Evolutionary conservation across 192 early-diverging fungal species (phyloP), one percentile per base, ranked within the genome.

Genomic region (Gonapodya prolifera): DNA sequence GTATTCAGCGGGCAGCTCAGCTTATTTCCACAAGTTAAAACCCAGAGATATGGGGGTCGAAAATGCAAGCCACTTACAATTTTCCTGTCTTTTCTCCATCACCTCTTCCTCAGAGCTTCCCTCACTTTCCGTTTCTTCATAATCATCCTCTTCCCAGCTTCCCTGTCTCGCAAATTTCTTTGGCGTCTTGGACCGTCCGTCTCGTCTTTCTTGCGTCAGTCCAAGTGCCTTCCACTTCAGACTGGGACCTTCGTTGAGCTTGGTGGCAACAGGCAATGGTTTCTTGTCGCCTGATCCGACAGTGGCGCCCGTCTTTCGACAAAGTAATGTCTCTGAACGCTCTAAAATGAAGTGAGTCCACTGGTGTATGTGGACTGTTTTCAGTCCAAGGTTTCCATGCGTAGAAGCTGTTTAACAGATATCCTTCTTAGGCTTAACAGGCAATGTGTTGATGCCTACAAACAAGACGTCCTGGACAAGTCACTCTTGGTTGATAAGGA

Each of bases 1-100:
- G 79, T 89, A 87, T 75, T 90, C 89, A 29, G 86, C 82, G 2
- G 87, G 89, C 16, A 90, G 80, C 70, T 90, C 89, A 69, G 84
- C 87, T n/a, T n/a, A n/a, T n/a, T n/a, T n/a, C n/a, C n/a, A n/a
- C n/a, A 29, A 70, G 0, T 76, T 1, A 16, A 18, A 35, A 34
- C 76, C 18, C 61, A 1, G 70, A 36, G 71, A 71, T 36, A 33
- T 75, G 35, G n/a, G n/a, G n/a, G n/a, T n/a, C n/a, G n/a, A n/a
- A n/a, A n/a, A n/a, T 61, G 45, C 45, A 61, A 16, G 23, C 45
- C 23, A 35, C 80, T 83, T 78, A 88, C 87, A 80, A 70, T 81
- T 89, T 34, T 90, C 88, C 73, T 86, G 88, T 45, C 85, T 76
- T 78, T 90, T 88, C 35, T 89, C 45, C 45, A 61, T 61, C 45